These are phyloP conservation scores for Patellifolia procumbens DNA, from an alignment of 179 eudicot genomes.

Conservation along the genomic window DNA sequence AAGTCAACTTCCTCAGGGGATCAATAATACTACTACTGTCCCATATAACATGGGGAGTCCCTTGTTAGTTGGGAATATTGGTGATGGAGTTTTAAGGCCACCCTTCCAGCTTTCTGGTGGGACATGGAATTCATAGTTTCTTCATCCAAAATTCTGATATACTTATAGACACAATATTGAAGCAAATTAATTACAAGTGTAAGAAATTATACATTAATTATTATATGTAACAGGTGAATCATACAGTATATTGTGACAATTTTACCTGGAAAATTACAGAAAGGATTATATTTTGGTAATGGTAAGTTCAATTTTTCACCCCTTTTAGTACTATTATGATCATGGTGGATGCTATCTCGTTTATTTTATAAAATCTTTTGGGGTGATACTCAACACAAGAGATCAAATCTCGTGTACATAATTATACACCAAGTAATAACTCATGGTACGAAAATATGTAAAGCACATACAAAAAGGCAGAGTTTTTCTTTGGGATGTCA, in stretches of 20 bases:
- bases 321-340: neutral
- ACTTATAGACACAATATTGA: neutral
- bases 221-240: neutral
- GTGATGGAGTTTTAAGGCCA: slow-evolving; percentile 33
- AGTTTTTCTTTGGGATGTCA: no score
- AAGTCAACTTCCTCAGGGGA: slow-evolving; percentile 41
- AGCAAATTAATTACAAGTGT: slow-evolving; percentile 22
- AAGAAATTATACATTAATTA: neutral
- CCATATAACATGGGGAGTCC: slow-evolving; percentile 33
- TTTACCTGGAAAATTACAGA: neutral
- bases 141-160: neutral
- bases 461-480: no score
- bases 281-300: neutral
- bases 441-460: no score
- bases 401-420: no score
- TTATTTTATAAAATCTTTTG: no score
- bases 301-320: neutral
- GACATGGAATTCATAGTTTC: slow-evolving; percentile 42
- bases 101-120: slow-evolving; percentile 39
- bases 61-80: slow-evolving; percentile 33
- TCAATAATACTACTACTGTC: slow-evolving; percentile 1
- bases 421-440: no score
- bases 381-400: no score
- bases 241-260: neutral
- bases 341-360: no score